A percentile compares a stretch with the other conserved stretches of the same genome.
These are phyloP conservation scores for Xylariomycetidae sp. DNA, from an alignment of 2,329 filamentous ascomycete genomes.

Conservation along the genomic window DNA sequence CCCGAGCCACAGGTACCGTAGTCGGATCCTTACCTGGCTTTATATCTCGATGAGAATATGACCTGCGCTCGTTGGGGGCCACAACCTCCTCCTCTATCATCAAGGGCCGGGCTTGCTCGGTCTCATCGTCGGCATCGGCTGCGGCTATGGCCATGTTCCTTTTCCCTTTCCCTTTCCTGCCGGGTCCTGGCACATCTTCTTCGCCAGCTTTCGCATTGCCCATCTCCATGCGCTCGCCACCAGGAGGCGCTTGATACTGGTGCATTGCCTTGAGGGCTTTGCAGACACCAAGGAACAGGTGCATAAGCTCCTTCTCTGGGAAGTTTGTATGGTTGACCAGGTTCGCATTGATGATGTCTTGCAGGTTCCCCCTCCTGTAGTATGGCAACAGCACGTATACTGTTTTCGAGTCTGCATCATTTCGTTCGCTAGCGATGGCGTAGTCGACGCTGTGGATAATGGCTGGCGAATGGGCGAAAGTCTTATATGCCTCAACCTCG, in stretches of 20 bases:
- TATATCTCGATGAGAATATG: slow-evolving; percentile 94
- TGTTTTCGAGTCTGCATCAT: slow-evolving; percentile 71
- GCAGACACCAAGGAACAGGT: slow-evolving; percentile 87
- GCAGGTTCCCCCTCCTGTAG: slow-evolving; percentile 89
- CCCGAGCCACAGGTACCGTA: too few species aligned
- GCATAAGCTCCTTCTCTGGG: slow-evolving; percentile 82
- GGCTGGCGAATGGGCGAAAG: slow-evolving; percentile 77
- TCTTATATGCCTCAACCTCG: slow-evolving; percentile 93
- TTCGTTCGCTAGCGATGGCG: slow-evolving; percentile 50
- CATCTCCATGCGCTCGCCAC: slow-evolving; percentile 50
- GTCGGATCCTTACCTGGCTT: slow-evolving; percentile 70
- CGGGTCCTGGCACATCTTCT: slow-evolving; percentile 32
- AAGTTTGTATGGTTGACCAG: slow-evolving; percentile 91
- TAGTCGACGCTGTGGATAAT: slow-evolving; percentile 54
- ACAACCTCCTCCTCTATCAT: slow-evolving; percentile 76
- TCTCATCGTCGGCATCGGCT: slow-evolving; percentile 64
- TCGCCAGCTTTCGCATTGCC: slow-evolving; percentile 36
- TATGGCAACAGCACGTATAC: slow-evolving; percentile 96
- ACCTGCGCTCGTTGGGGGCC: slow-evolving; percentile 63
- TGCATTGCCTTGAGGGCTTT: slow-evolving; percentile 87
- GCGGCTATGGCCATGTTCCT: slow-evolving; percentile 30
- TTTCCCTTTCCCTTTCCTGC: slow-evolving; percentile 33
- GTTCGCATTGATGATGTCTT: slow-evolving; percentile 98
- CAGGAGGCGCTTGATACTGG: slow-evolving; percentile 61
- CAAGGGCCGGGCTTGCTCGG: slow-evolving; percentile 73